Percentiles rank a stretch among this genome's conserved stretches.
Conservation (phyloP, 139 green algal species). For the Dunaliella sp. region DNA sequence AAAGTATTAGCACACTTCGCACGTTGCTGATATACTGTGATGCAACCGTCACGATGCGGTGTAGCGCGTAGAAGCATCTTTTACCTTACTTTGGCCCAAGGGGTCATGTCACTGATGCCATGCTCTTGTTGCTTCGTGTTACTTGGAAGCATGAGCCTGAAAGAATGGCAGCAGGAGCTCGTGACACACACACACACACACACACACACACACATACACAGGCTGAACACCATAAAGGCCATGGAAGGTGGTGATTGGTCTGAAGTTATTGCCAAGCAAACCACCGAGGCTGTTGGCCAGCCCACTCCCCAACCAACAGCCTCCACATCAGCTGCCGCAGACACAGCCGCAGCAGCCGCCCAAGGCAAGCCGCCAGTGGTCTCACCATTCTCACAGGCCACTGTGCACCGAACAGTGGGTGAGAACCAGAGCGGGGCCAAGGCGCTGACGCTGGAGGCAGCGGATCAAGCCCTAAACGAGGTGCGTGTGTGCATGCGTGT, state of each 20-base stretch:
- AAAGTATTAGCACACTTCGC: too few species aligned
- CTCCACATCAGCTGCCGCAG: neutral
- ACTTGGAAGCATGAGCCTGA: too few species aligned
- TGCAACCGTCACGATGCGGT: too few species aligned
- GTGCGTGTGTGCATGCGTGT: slow-evolving; percentile 26
- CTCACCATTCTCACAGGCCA: slow-evolving; percentile 71
- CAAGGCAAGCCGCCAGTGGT: slow-evolving; percentile 31
- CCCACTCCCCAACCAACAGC: neutral
- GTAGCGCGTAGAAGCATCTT: too few species aligned
- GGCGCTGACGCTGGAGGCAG: neutral
- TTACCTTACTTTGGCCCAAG: too few species aligned
- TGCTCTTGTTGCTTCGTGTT: too few species aligned
- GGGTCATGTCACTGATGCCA: too few species aligned
- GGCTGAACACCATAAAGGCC: slow-evolving; percentile 59
- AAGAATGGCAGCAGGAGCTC: too few species aligned
- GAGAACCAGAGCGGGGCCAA: slow-evolving; percentile 6
- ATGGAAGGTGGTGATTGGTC: slow-evolving; percentile 83
- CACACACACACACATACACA: slow-evolving; percentile 18
- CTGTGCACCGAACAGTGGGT: slow-evolving; percentile 67
- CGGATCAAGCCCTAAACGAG: neutral
- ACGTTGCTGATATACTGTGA: too few species aligned
- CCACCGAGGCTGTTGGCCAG: slow-evolving; percentile 13
- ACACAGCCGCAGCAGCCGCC: slow-evolving; percentile 2
- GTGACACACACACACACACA: too few species aligned
- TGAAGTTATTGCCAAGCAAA: slow-evolving; percentile 77